Base-by-base conservation (phyloP, 2,329 filamentous ascomycete species). In the Diaporthe destruens region DNA sequence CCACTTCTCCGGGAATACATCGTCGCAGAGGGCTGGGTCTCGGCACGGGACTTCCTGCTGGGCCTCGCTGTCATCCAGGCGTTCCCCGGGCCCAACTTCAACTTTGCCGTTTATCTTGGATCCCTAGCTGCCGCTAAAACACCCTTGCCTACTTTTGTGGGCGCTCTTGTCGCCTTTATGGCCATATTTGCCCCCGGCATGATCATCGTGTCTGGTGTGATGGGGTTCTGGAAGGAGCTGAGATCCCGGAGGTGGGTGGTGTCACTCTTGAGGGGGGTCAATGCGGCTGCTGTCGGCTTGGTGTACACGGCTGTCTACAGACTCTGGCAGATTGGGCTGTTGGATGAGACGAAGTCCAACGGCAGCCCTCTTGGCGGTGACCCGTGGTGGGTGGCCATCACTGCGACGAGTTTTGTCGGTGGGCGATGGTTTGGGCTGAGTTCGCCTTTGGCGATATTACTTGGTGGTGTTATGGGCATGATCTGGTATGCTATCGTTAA, bases 11-110 rank as follows among this genome's bases (percentile, higher is more conserved):
- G 89, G 23, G 86, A 90, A 73, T 89, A 89, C 76, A 84, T 94
- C 47, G 92, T 94, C 0, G 85, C 86, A 0, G 90, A 91, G 32
- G 90, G 90, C 8, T 94, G 92, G 92, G 92, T 94, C 0, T 88
- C 87, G 0, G 85, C 90, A 0, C 87, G 92, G 5, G 91, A 94
- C 78, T 94, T 94, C 78, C 83, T 94, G 0, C 89, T 94, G 63
- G 92, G 92, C 0, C 87, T 94, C 0, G 93, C 92, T 9, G 86
- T 94, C 69, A 91, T 90, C 23, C 92, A 94, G 79, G 87, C 90
- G 0, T 92, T 94, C 72, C 92, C 92, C 0, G 77, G 78, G 9
- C 78, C 78, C 0, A 79, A 79, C 61, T 79, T 79, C 72, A 85
- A 85, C 77, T 90, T 91, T 73, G 88, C 87, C 0, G 88, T 91